Evolutionary conservation across 805 yeast genomes (phyloP).

Genomic region (Henningerozyma blattae): DNA sequence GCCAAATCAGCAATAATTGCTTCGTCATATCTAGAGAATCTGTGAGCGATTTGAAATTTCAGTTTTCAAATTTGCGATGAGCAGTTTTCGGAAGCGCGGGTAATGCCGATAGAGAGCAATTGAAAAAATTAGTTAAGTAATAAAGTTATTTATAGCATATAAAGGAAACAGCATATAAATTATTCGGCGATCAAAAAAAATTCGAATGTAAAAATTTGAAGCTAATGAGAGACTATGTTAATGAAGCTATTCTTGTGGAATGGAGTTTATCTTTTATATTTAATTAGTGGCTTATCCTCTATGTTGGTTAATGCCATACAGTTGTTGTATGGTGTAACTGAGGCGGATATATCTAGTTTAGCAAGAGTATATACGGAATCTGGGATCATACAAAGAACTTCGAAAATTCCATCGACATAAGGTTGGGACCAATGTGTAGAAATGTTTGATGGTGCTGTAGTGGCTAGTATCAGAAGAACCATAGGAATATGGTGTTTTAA

Average conservation of each 20-base stretch:
- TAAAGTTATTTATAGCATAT: no score
- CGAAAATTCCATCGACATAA: slow-evolving; percentile 76
- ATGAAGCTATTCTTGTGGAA: neutral
- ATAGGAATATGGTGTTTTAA: slow-evolving; percentile 81
- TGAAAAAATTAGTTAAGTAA: no score
- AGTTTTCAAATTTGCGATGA: no score
- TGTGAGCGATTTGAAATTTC: no score
- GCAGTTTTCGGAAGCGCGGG: no score
- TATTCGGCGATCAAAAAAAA: neutral
- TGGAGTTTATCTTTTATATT: neutral
- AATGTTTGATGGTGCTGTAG: slow-evolving; percentile 6
- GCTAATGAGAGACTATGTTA: neutral
- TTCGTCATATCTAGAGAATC: no score
- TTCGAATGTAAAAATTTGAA: neutral
- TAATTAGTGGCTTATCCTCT: neutral
- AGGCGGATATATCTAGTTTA: no score
- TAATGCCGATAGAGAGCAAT: no score
- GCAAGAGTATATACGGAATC: slow-evolving; percentile 93
- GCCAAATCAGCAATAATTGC: no score
- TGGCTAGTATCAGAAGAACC: slow-evolving; percentile 57
- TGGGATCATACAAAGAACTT: slow-evolving; percentile 80
- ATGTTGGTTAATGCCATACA: no score
- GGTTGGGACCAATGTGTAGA: slow-evolving; percentile 17
- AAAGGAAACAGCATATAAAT: no score
- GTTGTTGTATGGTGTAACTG: no score